Evolutionary conservation across 2,329 filamentous ascomycete species (phyloP).

Genomic region (Beauveria australis): DNA sequence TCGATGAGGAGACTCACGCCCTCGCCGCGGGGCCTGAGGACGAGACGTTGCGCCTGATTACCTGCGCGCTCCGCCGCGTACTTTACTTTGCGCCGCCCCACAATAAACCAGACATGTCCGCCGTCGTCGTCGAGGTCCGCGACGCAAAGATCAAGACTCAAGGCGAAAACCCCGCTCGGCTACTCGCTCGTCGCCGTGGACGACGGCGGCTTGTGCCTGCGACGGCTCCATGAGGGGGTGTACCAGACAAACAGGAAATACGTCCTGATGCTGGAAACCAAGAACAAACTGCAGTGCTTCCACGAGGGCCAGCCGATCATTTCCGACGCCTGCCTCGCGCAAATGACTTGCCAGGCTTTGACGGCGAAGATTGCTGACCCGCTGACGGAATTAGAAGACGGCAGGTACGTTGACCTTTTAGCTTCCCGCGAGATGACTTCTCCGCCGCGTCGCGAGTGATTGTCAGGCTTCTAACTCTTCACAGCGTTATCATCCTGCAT

Average conservation of each 20-base stretch:
- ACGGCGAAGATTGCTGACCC: no score
- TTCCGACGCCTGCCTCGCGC: neutral
- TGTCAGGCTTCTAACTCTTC: neutral
- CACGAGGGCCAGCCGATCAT: neutral
- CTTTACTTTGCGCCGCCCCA: neutral
- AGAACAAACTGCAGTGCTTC: neutral
- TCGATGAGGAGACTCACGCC: neutral
- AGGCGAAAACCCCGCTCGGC: no score
- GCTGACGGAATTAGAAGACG: no score
- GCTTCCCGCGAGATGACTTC: no score
- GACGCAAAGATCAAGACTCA: neutral
- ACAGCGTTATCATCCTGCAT: neutral
- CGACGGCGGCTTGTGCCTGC: neutral
- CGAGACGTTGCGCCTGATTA: neutral
- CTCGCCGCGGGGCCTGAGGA: neutral
- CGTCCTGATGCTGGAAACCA: neutral
- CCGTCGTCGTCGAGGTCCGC: neutral
- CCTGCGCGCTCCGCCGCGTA: neutral
- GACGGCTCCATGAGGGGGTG: no score
- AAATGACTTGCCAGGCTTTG: neutral
- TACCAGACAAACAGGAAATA: no score
- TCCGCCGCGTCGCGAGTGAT: no score
- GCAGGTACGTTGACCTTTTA: neutral
- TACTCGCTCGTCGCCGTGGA: neutral
- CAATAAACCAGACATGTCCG: no score